phyloP scores from a whole-genome alignment of 2,329 filamentous ascomycete genomes.

The Dendrostoma leiphaemia region DNA sequence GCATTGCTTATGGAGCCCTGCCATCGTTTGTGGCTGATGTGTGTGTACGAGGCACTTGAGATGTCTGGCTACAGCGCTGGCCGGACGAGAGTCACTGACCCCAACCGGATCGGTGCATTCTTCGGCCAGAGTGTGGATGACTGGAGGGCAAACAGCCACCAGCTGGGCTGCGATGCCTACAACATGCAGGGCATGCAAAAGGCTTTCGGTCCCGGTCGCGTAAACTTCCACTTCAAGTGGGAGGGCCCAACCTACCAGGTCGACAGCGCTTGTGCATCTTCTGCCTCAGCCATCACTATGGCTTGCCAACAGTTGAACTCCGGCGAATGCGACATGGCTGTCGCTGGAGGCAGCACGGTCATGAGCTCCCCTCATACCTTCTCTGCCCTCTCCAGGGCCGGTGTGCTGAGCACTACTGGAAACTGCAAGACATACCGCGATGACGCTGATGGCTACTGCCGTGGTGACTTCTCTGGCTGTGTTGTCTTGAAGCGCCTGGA shows the following conservation, averaged over 20 bases:
- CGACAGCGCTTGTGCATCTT: constrained; percentile 38
- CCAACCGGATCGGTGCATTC: constrained; percentile 32
- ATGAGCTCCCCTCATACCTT: constrained; percentile 27
- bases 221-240: constrained; percentile 35
- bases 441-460: constrained; percentile 46
- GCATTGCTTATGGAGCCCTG: constrained; percentile 38
- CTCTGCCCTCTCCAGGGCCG: constrained; percentile 27
- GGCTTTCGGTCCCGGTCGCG: constrained; percentile 26
- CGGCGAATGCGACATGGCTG: constrained; percentile 29
- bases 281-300: constrained; percentile 34
- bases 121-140: constrained; percentile 29
- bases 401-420: constrained; percentile 30
- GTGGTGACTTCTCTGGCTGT: constrained; percentile 45
- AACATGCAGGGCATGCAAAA: constrained; percentile 33
- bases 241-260: constrained; percentile 31
- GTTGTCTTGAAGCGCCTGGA: constrained; percentile 48
- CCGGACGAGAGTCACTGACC: constrained; percentile 1
- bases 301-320: constrained; percentile 30
- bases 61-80: constrained; percentile 22
- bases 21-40: constrained; percentile 36
- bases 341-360: constrained; percentile 31
- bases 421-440: constrained; percentile 33
- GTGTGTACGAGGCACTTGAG: constrained; percentile 39
- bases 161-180: constrained; percentile 30
- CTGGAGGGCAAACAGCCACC: constrained; percentile 10